Evolutionary conservation across 768 basidiomycete species (phyloP).

Genomic region (Strobilomyces echinocephalus): DNA sequence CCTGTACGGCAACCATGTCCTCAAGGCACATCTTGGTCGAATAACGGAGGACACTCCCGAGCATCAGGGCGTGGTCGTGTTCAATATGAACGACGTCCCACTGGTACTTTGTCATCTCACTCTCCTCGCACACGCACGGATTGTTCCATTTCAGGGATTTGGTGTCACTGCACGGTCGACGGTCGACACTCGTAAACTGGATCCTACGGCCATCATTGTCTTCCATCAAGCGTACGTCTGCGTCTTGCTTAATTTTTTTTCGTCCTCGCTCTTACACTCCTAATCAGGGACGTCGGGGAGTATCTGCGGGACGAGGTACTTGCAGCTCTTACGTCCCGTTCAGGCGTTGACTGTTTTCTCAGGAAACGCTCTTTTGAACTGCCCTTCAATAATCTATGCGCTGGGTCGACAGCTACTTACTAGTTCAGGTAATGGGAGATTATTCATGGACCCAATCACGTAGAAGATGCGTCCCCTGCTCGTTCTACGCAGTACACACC

Average conservation of each 20-base stretch:
- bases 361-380: slow-evolving; percentile 77
- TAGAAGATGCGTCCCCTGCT: slow-evolving; percentile 1
- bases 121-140: slow-evolving; percentile 4
- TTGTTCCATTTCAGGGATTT: slow-evolving; percentile 63
- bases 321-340: slow-evolving; percentile 1
- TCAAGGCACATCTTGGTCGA: slow-evolving; percentile 97
- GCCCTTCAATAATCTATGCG: neutral
- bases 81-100: slow-evolving; percentile 92
- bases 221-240: slow-evolving; percentile 87
- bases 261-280: slow-evolving; percentile 4
- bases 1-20: slow-evolving; percentile 96
- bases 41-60: slow-evolving; percentile 99
- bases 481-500: slow-evolving; percentile 4
- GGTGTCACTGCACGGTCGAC: slow-evolving; percentile 97
- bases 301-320: slow-evolving; percentile 93
- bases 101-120: slow-evolving; percentile 47
- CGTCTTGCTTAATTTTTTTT: neutral
- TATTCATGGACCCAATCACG: slow-evolving; percentile 4
- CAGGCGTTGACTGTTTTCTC: slow-evolving; percentile 12
- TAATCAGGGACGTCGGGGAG: slow-evolving; percentile 87
- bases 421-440: slow-evolving; percentile 21
- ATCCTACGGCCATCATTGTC: slow-evolving; percentile 94
- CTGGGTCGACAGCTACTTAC: slow-evolving; percentile 6
- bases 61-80: slow-evolving; percentile 96
- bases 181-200: slow-evolving; percentile 92